phyloP scores from a whole-genome alignment of 129 eudicot species.

The Calendula officinalis region DNA sequence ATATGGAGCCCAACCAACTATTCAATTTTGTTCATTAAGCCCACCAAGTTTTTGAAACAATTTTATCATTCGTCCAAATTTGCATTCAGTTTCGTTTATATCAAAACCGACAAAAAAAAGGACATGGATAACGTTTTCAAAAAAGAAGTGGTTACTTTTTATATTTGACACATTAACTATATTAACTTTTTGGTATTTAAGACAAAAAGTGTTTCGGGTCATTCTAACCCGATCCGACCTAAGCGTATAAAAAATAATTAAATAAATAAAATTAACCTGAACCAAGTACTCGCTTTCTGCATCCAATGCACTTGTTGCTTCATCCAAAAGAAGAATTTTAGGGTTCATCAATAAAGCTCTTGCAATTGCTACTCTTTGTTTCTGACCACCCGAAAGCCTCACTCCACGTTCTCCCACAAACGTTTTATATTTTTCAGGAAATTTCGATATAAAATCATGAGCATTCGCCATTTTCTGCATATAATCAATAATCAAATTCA shows the following conservation, averaged over 20 bases:
- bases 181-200: background rate
- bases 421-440: conserved; percentile 81
- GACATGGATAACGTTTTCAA: background rate
- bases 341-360: conserved; percentile 88
- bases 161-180: too few relatives aligned
- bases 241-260: background rate
- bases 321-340: conserved; percentile 72
- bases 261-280: conserved; percentile 43
- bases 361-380: conserved; percentile 91
- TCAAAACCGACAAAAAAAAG: too few relatives aligned
- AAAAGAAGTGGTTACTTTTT: too few relatives aligned
- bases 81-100: too few relatives aligned
- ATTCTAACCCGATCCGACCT: background rate
- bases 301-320: conserved; percentile 90
- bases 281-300: conserved; percentile 96
- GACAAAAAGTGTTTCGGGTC: background rate
- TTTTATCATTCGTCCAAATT: too few relatives aligned
- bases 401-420: conserved; percentile 92
- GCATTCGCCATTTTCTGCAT: conserved; percentile 94
- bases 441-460: conserved; percentile 71
- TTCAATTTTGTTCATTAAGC: too few relatives aligned
- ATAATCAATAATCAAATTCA: background rate
- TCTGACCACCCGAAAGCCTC: conserved; percentile 94
- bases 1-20: too few relatives aligned
- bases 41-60: too few relatives aligned